Percentiles rank a stretch among this genome's conserved stretches.
Evolutionary conservation across 1,139 yeast genomes (phyloP).

Genomic region (Candida sanyaensis): DNA sequence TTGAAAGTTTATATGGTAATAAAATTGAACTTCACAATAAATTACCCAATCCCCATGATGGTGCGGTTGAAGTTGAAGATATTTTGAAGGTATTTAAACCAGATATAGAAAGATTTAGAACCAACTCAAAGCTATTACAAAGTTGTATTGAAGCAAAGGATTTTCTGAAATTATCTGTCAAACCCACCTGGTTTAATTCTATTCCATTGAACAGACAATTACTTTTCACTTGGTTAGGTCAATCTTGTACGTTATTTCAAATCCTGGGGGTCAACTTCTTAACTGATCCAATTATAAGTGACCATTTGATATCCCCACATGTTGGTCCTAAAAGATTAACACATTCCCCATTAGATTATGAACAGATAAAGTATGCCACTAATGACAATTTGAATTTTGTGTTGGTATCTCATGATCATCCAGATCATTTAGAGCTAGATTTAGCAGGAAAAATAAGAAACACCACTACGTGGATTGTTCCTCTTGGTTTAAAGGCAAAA

Average conservation of each 20-base stretch:
- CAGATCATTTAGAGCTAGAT: constrained; percentile 82
- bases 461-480: constrained; percentile 78
- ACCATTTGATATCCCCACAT: constrained; percentile 59
- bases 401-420: constrained; percentile 90
- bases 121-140: constrained; percentile 32
- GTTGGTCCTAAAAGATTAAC: constrained; percentile 84
- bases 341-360: constrained; percentile 65
- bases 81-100: constrained; percentile 63
- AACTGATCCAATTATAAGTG: constrained; percentile 83
- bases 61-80: constrained; percentile 46
- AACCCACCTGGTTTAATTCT: constrained; percentile 10
- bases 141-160: constrained; percentile 25
- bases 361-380: constrained; percentile 58
- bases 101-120: constrained; percentile 45
- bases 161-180: constrained; percentile 17
- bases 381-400: constrained; percentile 61
- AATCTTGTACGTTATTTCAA: constrained; percentile 79
- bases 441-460: constrained; percentile 62
- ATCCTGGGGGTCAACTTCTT: constrained; percentile 71
- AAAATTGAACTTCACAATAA: constrained; percentile 46
- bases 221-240: constrained; percentile 90
- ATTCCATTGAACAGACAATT: constrained; percentile 48
- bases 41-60: constrained; percentile 48
- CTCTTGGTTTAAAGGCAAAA: constrained; percentile 68
- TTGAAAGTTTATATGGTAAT: constrained; percentile 69